A percentile compares a stretch with the other conserved stretches of the same genome.
Evolutionary conservation across 805 yeast genomes (phyloP).

Genomic region (Pichia nakasei): DNA sequence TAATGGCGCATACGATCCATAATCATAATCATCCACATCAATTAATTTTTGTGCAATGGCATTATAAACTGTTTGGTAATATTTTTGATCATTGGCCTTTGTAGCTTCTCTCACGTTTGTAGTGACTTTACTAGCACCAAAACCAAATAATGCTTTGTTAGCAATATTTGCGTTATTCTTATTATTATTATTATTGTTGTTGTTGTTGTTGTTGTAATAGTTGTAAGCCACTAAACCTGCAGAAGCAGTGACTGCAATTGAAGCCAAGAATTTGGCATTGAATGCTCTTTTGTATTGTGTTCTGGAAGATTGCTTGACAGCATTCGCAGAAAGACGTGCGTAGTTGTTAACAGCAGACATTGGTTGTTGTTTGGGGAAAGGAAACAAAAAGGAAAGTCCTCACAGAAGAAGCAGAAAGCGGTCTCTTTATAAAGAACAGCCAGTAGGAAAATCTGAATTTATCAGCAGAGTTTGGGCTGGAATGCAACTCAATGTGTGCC

Average conservation of each 20-base stretch:
- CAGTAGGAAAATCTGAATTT: too few relatives aligned
- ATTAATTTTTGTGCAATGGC: slow-evolving; percentile 58
- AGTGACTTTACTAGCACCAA: slow-evolving; percentile 20
- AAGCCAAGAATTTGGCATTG: neutral
- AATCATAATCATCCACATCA: slow-evolving; percentile 50
- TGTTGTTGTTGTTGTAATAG: slow-evolving; percentile 6
- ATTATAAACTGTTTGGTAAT: slow-evolving; percentile 60
- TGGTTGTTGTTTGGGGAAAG: neutral
- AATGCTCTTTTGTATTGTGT: neutral
- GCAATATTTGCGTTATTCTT: slow-evolving; percentile 12
- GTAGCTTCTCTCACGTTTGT: slow-evolving; percentile 20
- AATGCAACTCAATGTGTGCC: too few relatives aligned
- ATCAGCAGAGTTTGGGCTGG: too few relatives aligned
- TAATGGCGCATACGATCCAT: slow-evolving; percentile 48
- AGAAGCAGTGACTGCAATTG: slow-evolving; percentile 20
- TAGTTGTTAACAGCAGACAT: neutral
- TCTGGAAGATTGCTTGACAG: neutral
- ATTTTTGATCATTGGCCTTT: slow-evolving; percentile 29
- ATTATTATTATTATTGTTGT: slow-evolving; percentile 11
- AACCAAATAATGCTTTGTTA: slow-evolving; percentile 20
- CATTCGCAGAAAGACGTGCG: neutral
- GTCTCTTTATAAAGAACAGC: too few relatives aligned
- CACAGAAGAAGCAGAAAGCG: too few relatives aligned
- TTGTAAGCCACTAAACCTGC: slow-evolving; percentile 22
- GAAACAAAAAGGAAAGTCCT: too few relatives aligned